These are phyloP conservation scores for Tricholoma bakamatsutake DNA, from an alignment of 768 basidiomycete species.

Conservation along the genomic window DNA sequence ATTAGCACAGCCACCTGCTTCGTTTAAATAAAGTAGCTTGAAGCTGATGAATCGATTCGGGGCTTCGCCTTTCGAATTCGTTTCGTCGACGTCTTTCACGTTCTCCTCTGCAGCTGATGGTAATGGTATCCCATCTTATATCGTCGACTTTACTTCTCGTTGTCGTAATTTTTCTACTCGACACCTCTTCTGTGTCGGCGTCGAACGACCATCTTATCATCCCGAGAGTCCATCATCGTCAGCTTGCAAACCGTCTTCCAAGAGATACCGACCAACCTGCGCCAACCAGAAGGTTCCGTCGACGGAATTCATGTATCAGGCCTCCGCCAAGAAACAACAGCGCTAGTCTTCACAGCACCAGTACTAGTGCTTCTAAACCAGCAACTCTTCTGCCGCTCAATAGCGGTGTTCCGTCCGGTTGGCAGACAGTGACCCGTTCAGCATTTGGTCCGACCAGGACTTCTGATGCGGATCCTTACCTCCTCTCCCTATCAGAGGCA, in stretches of 20 bases:
- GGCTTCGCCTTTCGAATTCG: not conserved
- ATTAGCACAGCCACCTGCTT: not conserved
- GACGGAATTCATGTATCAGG: conserved; percentile 1
- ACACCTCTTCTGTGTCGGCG: conserved; percentile 9
- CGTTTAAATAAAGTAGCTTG: not conserved
- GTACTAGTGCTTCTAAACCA: not conserved
- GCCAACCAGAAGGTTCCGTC: conserved; percentile 1
- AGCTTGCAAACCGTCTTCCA: conserved; percentile 14
- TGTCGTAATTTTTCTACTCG: conserved; percentile 16
- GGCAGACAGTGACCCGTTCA: conserved; percentile 21
- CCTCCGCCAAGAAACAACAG: not conserved
- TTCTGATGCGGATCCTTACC: conserved; percentile 21
- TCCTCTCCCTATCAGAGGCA: conserved; percentile 22
- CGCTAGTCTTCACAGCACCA: not conserved
- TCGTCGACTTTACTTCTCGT: conserved; percentile 17
- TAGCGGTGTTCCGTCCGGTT: conserved; percentile 13
- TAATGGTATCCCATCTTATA: conserved; percentile 20
- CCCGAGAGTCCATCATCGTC: conserved; percentile 18
- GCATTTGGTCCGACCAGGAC: conserved; percentile 19
- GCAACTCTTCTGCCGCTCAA: not conserved
- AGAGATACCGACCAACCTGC: not conserved
- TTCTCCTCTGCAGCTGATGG: conserved; percentile 2
- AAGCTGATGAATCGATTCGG: not conserved
- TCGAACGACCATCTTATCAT: conserved; percentile 16
- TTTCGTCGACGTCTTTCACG: conserved; percentile 3